phyloP scores from a whole-genome alignment of 306 rosid species.

The Cicer arietinum region DNA sequence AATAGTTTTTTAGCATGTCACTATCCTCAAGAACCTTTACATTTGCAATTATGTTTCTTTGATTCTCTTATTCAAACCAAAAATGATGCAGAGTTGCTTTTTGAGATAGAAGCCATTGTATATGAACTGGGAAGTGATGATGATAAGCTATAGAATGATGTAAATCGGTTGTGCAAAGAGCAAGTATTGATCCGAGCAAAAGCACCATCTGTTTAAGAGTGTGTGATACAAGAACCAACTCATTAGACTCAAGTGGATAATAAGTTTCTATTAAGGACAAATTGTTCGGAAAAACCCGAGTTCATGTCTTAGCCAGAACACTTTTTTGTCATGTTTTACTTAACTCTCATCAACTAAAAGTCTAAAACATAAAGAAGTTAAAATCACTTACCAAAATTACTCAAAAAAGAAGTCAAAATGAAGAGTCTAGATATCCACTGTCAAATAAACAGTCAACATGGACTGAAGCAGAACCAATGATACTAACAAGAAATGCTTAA shows the following conservation, averaged over 20 bases:
- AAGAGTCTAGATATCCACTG: conserved; percentile 45
- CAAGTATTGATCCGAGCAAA: no score
- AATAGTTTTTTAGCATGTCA: conserved; percentile 65
- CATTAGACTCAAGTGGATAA: neutral
- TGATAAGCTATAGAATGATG: no score
- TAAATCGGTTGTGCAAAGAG: no score
- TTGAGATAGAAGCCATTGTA: conserved; percentile 47
- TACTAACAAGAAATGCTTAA: conserved; percentile 34
- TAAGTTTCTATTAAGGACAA: no score
- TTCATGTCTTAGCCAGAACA: no score
- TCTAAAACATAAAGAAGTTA: conserved; percentile 12
- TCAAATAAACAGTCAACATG: conserved; percentile 30
- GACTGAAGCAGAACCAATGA: conserved; percentile 35
- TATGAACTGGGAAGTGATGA: conserved; percentile 56
- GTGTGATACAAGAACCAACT: conserved; percentile 5
- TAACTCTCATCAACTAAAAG: conserved; percentile 13
- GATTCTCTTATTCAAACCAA: conserved; percentile 52
- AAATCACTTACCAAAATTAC: conserved; percentile 29
- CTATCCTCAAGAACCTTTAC: conserved; percentile 49
- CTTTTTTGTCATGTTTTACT: no score
- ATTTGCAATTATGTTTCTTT: conserved; percentile 56
- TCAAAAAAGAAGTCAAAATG: conserved; percentile 6
- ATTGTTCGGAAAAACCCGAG: no score
- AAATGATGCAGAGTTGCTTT: conserved; percentile 58
- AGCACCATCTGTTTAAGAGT: no score